A percentile compares a stretch with the other conserved stretches of the same genome.
Evolutionary conservation across 805 yeast species (phyloP).

Genomic region (Metschnikowia peoriensis): DNA sequence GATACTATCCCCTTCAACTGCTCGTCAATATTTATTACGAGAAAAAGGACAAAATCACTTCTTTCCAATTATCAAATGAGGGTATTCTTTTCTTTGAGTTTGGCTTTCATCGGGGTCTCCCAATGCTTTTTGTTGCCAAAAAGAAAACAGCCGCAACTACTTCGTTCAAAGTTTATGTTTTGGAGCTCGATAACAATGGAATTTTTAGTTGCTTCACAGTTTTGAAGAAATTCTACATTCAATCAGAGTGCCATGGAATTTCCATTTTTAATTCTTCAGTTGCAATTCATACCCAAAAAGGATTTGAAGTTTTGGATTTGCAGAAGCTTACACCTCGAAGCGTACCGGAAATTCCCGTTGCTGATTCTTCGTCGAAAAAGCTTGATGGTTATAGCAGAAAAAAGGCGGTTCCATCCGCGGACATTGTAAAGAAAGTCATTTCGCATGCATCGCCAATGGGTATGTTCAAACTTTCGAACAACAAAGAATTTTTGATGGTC

Average conservation of each 20-base stretch:
- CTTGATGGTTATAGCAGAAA: constrained; percentile 33
- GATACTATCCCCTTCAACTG: constrained; percentile 62
- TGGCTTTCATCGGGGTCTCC: constrained; percentile 66
- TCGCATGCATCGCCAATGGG: constrained; percentile 53
- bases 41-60: constrained; percentile 37
- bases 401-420: constrained; percentile 24
- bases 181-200: constrained; percentile 54
- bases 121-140: constrained; percentile 55
- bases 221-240: constrained; percentile 46
- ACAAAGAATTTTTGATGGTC: constrained; percentile 55
- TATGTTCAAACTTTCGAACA: constrained; percentile 58
- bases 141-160: constrained; percentile 47
- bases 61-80: constrained; percentile 50
- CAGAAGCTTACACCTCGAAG: constrained; percentile 56
- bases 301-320: constrained; percentile 63
- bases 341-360: constrained; percentile 49
- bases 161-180: constrained; percentile 56
- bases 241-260: constrained; percentile 57
- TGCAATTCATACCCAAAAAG: constrained; percentile 64
- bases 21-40: constrained; percentile 58
- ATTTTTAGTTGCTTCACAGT: constrained; percentile 38
- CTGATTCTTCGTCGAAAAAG: constrained; percentile 18
- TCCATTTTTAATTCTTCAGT: constrained; percentile 65
- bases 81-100: constrained; percentile 56
- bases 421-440: constrained; percentile 36